phyloP scores from a whole-genome alignment of 2,329 filamentous ascomycete species.

The Fusarium sp. region DNA sequence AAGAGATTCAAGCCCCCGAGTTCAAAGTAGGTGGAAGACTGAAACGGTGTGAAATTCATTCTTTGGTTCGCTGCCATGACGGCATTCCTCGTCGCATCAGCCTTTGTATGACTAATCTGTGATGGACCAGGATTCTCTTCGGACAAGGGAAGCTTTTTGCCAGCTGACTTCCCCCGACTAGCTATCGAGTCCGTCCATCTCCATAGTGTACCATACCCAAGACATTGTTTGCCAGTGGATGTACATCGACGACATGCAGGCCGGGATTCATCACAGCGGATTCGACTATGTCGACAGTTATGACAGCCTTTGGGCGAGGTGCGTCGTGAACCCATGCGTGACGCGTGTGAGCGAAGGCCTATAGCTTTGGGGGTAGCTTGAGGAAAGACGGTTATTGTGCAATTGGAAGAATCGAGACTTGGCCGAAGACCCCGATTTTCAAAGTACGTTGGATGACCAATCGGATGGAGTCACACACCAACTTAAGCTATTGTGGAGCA shows the following conservation, averaged over 20 bases:
- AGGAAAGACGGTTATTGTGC: no score
- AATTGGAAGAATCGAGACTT: no score
- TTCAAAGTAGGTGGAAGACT: rapidly evolving
- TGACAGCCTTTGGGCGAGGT: constrained; percentile 11
- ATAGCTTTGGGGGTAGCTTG: no score
- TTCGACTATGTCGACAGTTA: constrained; percentile 8
- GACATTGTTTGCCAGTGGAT: not conserved
- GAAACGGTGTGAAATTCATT: not conserved
- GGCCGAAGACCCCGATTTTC: no score
- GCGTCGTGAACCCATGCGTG: not conserved
- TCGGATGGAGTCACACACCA: no score
- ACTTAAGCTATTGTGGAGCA: no score
- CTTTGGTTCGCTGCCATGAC: not conserved
- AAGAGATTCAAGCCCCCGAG: not conserved
- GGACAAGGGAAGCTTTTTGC: constrained; percentile 1
- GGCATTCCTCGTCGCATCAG: not conserved
- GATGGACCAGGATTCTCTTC: not conserved
- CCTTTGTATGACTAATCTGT: not conserved
- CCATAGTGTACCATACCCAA: constrained; percentile 10
- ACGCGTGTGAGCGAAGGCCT: no score
- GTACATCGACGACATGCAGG: constrained; percentile 14
- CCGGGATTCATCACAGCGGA: constrained; percentile 10
- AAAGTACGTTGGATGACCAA: no score
- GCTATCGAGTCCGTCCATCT: constrained; percentile 16
- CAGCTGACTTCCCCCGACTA: constrained; percentile 1